These are phyloP conservation scores for Helminthosporium solani DNA, from an alignment of 2,329 filamentous ascomycete species.

Conservation along the genomic window DNA sequence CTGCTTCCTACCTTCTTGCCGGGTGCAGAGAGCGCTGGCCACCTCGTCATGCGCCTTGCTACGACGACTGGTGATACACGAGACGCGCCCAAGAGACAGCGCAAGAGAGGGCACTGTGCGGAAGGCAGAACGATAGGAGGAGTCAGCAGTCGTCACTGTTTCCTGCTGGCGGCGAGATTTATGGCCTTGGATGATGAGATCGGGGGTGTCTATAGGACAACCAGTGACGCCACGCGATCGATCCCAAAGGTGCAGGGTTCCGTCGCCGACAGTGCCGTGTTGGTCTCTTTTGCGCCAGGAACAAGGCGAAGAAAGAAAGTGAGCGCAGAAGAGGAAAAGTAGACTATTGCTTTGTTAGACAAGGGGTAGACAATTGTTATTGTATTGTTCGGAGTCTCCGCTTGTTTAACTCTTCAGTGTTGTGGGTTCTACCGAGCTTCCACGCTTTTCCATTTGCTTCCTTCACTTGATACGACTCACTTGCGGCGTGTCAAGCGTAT, in stretches of 20 bases:
- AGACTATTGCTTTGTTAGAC: slow-evolving; percentile 3
- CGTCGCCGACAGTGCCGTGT: slow-evolving; percentile 8
- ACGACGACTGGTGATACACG: slow-evolving; percentile 9
- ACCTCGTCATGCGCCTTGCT: slow-evolving; percentile 28
- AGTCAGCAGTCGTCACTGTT: slow-evolving; percentile 10
- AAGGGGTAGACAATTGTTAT: slow-evolving; percentile 11
- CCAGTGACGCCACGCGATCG: slow-evolving; percentile 32
- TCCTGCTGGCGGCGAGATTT: slow-evolving; percentile 16
- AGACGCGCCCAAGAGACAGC: background rate
- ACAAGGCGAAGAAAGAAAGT: background rate
- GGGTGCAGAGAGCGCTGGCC: slow-evolving; percentile 9
- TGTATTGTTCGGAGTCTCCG: slow-evolving; percentile 24
- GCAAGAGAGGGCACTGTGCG: slow-evolving; percentile 1
- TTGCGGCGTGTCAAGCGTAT: no score
- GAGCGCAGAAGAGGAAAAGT: background rate
- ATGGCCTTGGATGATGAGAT: slow-evolving; percentile 14
- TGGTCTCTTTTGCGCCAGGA: background rate
- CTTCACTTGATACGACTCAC: background rate
- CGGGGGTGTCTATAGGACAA: slow-evolving; percentile 12
- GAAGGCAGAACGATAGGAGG: slow-evolving; percentile 4
- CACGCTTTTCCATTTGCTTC: slow-evolving; percentile 30
- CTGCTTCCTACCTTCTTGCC: slow-evolving; percentile 10
- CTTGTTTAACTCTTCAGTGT: slow-evolving; percentile 19
- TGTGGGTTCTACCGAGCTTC: slow-evolving; percentile 12
- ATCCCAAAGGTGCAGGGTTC: slow-evolving; percentile 22